Percentiles rank a stretch among this genome's conserved stretches.
Conservation (phyloP, 2,329 filamentous ascomycete genomes). For the Arthrobotrys iridis region DNA sequence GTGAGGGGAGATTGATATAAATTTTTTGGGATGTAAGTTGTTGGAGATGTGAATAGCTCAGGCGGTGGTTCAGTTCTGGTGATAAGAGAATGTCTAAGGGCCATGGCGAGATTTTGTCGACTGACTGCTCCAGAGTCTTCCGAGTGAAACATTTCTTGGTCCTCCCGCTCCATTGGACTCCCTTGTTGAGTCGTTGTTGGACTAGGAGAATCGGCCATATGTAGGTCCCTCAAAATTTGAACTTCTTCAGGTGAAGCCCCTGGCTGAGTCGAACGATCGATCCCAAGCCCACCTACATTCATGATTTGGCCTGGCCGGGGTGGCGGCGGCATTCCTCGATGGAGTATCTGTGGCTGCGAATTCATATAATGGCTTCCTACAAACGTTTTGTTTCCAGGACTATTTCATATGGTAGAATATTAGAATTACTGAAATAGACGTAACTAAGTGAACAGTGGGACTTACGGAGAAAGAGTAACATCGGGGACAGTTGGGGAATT, state of each 20-base stretch:
- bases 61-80: neutral
- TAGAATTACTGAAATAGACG: neutral
- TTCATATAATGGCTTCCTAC: neutral
- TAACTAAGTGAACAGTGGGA: neutral
- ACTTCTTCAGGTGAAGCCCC: conserved; percentile 33
- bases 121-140: neutral
- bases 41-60: conserved; percentile 9
- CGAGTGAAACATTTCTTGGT: conserved; percentile 30
- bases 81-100: neutral
- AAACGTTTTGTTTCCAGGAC: conserved; percentile 14
- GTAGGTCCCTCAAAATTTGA: conserved; percentile 21
- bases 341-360: neutral
- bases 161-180: conserved; percentile 20
- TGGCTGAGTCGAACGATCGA: conserved; percentile 11
- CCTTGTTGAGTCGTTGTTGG: neutral
- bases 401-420: neutral
- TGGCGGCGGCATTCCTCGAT: conserved; percentile 29
- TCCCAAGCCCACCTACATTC: neutral
- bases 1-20: neutral
- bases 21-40: conserved; percentile 1
- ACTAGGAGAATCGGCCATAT: conserved; percentile 26
- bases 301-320: neutral
- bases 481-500: conserved; percentile 20
- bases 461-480: conserved; percentile 47
- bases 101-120: neutral